A percentile compares a stretch with the other conserved stretches of the same genome.
Conservation (phyloP, 2,329 filamentous ascomycete species). For the Colletotrichum shisoi region DNA sequence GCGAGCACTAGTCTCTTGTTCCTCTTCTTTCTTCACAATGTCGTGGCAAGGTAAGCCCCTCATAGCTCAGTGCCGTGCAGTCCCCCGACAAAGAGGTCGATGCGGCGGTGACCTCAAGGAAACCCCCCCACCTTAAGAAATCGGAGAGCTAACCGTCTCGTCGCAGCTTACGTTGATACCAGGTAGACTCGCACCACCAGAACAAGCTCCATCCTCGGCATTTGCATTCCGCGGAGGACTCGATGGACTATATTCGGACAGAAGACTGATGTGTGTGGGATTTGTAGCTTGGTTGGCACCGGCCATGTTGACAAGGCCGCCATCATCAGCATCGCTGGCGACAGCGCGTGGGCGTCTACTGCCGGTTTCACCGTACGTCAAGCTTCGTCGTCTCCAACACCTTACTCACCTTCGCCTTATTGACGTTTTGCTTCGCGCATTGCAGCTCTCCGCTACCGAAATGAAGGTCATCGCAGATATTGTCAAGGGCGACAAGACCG, state of each 20-base stretch:
- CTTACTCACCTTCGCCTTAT: slow-evolving; percentile 2
- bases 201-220: neutral
- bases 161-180: slow-evolving; percentile 60
- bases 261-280: slow-evolving; percentile 27
- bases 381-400: neutral
- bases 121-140: slow-evolving; percentile 36
- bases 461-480: slow-evolving; percentile 66
- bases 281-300: slow-evolving; percentile 75
- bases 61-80: neutral
- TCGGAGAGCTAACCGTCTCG: slow-evolving; percentile 45
- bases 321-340: slow-evolving; percentile 82
- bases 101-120: slow-evolving; percentile 19
- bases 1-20: slow-evolving; percentile 34
- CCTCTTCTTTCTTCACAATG: slow-evolving; percentile 58
- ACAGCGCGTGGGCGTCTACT: slow-evolving; percentile 79
- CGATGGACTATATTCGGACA: slow-evolving; percentile 6
- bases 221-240: slow-evolving; percentile 4
- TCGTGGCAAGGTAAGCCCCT: slow-evolving; percentile 74
- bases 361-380: slow-evolving; percentile 73
- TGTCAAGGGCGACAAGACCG: slow-evolving; percentile 55
- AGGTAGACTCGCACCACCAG: slow-evolving; percentile 51
- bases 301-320: slow-evolving; percentile 84
- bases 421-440: slow-evolving; percentile 45
- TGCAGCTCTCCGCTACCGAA: slow-evolving; percentile 65
- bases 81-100: slow-evolving; percentile 28